Evolutionary conservation across 2,329 filamentous ascomycete species (phyloP), one percentile per base, ranked within the genome.

Genomic region (Alternaria infectoria): DNA sequence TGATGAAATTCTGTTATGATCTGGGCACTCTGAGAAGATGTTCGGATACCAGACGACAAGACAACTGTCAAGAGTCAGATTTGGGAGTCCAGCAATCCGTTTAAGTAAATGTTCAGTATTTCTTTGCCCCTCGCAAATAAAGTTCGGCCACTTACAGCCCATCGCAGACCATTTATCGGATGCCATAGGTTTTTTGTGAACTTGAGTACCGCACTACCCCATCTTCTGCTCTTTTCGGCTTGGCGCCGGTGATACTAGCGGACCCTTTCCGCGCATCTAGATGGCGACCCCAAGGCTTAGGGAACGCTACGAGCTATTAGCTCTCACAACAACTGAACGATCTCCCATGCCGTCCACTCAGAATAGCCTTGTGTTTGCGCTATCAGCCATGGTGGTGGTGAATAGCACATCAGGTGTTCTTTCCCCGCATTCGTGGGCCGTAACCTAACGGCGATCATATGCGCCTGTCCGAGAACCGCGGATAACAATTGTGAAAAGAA

Each of bases 211-310:
- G 13, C 30, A 43, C 25, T 25, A 15, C 28, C 49, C 25, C 25
- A 59, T 54, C 21, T 54, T 59, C 19, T 32, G n/a, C 55, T 51
- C 6, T n/a, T 43, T 62, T n/a, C 15, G 28, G 55, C 30, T 45
- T 54, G 59, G 55, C 36, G 43, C 17, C 52, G 32, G 55, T 54
- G 21, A 46, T 44, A 13, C 49, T 12, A 54, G 43, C 50, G 55
- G 55, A 36, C 13, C 43, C 21, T n/a, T 50, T 59, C 40, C 54
- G 40, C 55, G 59, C 57, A 57, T 59, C 55, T 54, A 36, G 47
- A 52, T 30, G 30, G 13, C 40, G 25, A 54, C 40, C 23, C 59
- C 40, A 58, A 23, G 9, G 47, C 47, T 26, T 51, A 51, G 17
- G 28, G 49, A 47, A 47, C 47, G 47, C 54, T 28, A 45, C 40